phyloP scores from a whole-genome alignment of 768 basidiomycete genomes.

The Hemileccinum rubropunctum region DNA sequence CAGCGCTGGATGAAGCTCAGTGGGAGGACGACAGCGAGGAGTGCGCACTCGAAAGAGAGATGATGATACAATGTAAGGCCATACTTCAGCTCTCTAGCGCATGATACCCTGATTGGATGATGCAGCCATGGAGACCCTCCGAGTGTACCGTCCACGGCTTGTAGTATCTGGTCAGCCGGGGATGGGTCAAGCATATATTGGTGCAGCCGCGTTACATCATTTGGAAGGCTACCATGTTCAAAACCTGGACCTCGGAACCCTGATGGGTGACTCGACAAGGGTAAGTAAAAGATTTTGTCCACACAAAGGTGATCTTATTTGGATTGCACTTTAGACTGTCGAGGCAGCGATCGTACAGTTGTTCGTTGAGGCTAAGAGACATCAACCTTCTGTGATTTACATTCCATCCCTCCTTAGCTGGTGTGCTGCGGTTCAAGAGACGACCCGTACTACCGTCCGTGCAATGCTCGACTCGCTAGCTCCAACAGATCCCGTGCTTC shows the following conservation, averaged over 20 bases:
- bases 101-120: constrained; percentile 4
- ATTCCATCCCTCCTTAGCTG: constrained; percentile 87
- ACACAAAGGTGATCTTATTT: neutral
- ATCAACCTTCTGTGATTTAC: constrained; percentile 94
- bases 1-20: constrained; percentile 91
- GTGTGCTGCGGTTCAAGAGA: constrained; percentile 83
- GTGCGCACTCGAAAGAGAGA: constrained; percentile 85
- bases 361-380: constrained; percentile 94
- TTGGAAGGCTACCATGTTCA: constrained; percentile 96
- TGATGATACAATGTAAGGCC: constrained; percentile 77
- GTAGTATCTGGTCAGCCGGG: constrained; percentile 77
- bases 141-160: constrained; percentile 87
- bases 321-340: constrained; percentile 51
- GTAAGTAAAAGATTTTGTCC: constrained; percentile 43
- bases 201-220: constrained; percentile 88
- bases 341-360: constrained; percentile 94
- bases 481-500: constrained; percentile 90
- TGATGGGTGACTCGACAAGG: constrained; percentile 86
- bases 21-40: constrained; percentile 81
- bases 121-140: constrained; percentile 85
- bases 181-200: constrained; percentile 91
- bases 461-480: constrained; percentile 90
- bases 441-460: constrained; percentile 78
- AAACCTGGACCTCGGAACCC: constrained; percentile 83
- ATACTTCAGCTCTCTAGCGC: neutral